phyloP scores from a whole-genome alignment of 306 rosid genomes.

The Bauhinia variegata region DNA sequence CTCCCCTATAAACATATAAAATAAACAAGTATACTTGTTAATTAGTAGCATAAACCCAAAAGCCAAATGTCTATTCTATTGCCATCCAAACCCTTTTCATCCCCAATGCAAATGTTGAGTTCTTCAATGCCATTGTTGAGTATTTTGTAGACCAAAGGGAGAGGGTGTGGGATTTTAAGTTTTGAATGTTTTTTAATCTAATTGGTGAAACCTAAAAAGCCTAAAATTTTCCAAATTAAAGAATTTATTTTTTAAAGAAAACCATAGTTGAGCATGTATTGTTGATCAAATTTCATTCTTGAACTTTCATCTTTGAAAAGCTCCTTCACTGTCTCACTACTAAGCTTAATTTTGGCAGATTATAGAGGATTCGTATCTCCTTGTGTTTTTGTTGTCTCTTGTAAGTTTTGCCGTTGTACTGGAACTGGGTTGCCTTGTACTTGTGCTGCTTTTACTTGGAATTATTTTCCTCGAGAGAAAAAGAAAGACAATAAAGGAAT shows the following conservation, averaged over 20 bases:
- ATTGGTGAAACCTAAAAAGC: not conserved
- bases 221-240: not conserved
- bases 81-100: slow-evolving; percentile 21
- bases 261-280: too few relatives aligned
- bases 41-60: slow-evolving; percentile 11
- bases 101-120: slow-evolving; percentile 39
- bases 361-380: not conserved
- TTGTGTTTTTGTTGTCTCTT: slow-evolving; percentile 25
- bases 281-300: too few relatives aligned
- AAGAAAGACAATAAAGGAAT: not conserved
- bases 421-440: slow-evolving; percentile 24
- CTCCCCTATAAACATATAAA: too few relatives aligned
- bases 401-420: slow-evolving; percentile 32
- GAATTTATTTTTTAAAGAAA: too few relatives aligned
- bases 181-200: slow-evolving; percentile 7
- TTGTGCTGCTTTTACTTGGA: slow-evolving; percentile 31
- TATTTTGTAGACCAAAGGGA: slow-evolving; percentile 33
- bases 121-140: slow-evolving; percentile 45
- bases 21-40: too few relatives aligned
- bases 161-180: slow-evolving; percentile 19
- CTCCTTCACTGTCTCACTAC: too few relatives aligned
- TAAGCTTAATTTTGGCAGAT: not conserved
- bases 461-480: slow-evolving; percentile 27
- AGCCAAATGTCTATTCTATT: slow-evolving; percentile 23
- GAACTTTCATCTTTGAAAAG: too few relatives aligned